Conservation (phyloP, 139 green algal genomes). For the Micractinium sp. region DNA sequence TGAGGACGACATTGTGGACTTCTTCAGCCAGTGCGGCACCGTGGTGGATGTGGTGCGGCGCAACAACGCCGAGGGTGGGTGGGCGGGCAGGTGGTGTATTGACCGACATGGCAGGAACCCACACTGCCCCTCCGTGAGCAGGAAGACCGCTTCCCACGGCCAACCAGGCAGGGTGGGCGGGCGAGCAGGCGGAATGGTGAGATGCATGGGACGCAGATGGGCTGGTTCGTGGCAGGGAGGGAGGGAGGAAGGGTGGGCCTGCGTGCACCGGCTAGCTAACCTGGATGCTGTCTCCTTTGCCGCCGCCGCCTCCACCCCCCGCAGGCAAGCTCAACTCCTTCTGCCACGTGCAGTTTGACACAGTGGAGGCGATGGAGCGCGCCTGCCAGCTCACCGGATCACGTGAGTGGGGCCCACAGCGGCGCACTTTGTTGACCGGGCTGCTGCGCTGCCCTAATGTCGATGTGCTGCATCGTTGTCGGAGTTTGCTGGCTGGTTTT, state of each 20-base stretch:
- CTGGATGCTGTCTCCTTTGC: conserved; percentile 3
- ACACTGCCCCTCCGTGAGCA: conserved; percentile 78
- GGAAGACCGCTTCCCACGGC: too few species aligned
- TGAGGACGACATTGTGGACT: conserved; percentile 72
- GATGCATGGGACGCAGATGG: too few species aligned
- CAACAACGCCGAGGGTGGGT: conserved; percentile 37
- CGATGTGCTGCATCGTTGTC: too few species aligned
- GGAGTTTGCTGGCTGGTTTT: too few species aligned
- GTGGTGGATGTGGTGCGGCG: conserved; percentile 68
- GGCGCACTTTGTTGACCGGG: too few species aligned
- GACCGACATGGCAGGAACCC: conserved; percentile 75
- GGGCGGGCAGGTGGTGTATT: neutral
- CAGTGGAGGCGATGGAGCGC: conserved; percentile 50
- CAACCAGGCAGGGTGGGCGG: too few species aligned
- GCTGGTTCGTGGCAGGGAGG: too few species aligned
- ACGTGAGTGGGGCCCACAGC: too few species aligned
- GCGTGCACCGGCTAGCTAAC: too few species aligned
- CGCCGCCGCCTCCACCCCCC: neutral
- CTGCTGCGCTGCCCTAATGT: too few species aligned
- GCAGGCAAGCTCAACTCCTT: conserved; percentile 61
- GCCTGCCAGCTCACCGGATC: conserved; percentile 61
- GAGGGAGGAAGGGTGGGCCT: too few species aligned
- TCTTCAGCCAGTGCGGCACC: conserved; percentile 73
- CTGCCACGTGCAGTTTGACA: conserved; percentile 74
- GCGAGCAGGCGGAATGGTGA: too few species aligned